These are phyloP conservation scores for Penstemon eatonii DNA, from an alignment of 257 asterid genomes.

Conservation along the genomic window DNA sequence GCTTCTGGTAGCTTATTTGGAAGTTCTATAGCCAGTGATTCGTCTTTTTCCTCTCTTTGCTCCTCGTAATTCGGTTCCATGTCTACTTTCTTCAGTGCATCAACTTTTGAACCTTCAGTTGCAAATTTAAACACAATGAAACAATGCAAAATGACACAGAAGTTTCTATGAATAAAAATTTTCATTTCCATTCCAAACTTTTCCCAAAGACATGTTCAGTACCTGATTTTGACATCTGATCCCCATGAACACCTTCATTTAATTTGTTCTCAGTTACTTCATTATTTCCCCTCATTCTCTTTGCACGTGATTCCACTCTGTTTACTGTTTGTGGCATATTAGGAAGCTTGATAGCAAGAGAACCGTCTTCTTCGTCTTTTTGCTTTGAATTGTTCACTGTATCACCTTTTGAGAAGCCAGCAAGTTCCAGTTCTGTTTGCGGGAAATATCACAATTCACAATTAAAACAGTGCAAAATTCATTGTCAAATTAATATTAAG, in stretches of 20 bases:
- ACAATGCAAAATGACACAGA: neutral
- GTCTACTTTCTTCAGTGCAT: conserved; percentile 19
- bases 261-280: conserved; percentile 31
- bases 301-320: conserved; percentile 21
- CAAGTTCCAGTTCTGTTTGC: conserved; percentile 2
- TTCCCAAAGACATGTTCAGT: conserved; percentile 3
- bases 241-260: conserved; percentile 19
- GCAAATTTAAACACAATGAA: conserved; percentile 10
- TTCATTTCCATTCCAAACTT: neutral
- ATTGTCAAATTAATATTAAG: neutral
- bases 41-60: conserved; percentile 20
- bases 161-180: neutral
- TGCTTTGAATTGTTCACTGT: neutral
- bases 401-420: conserved; percentile 1
- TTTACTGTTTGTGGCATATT: conserved; percentile 20
- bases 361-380: conserved; percentile 16
- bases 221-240: conserved; percentile 38
- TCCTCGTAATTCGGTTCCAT: neutral
- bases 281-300: conserved; percentile 10
- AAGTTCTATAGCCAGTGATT: conserved; percentile 13
- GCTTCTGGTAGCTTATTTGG: conserved; percentile 19
- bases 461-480: neutral
- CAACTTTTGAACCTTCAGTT: conserved; percentile 31
- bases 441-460: neutral
- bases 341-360: conserved; percentile 8